These are phyloP conservation scores for Allium cepa DNA, from an alignment of 106 monocot species.

Conservation along the genomic window DNA sequence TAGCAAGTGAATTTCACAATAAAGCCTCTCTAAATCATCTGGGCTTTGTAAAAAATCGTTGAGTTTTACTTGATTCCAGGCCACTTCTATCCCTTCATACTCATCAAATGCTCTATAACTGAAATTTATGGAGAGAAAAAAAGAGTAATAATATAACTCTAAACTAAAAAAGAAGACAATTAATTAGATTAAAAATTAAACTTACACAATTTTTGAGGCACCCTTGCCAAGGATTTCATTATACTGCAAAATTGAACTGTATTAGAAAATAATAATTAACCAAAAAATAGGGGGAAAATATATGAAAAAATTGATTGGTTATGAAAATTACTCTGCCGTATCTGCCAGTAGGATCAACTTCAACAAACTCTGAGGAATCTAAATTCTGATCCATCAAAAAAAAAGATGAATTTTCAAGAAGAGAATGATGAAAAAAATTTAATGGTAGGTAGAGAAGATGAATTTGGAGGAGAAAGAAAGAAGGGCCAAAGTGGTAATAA, in stretches of 20 bases:
- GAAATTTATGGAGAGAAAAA: neutral
- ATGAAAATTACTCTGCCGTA: conserved; percentile 11
- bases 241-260: conserved; percentile 21
- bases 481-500: neutral
- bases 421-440: too few species aligned
- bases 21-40: conserved; percentile 29
- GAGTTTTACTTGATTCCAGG: conserved; percentile 46
- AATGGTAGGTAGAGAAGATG: too few species aligned
- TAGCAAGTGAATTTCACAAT: conserved; percentile 35
- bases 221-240: conserved; percentile 44
- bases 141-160: neutral
- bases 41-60: conserved; percentile 17
- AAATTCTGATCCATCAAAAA: neutral
- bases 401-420: neutral
- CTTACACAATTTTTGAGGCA: conserved; percentile 42
- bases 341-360: conserved; percentile 24
- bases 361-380: conserved; percentile 12
- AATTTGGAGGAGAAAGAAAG: neutral
- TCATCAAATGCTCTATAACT: conserved; percentile 46
- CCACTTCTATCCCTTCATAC: conserved; percentile 42
- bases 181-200: neutral
- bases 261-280: neutral
- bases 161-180: too few species aligned
- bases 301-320: neutral
- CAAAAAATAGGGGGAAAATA: neutral